Percentiles rank a stretch among this genome's conserved stretches.
phyloP scores from a whole-genome alignment of 495 filamentous ascomycete species.

The Pyronema omphalodes region DNA sequence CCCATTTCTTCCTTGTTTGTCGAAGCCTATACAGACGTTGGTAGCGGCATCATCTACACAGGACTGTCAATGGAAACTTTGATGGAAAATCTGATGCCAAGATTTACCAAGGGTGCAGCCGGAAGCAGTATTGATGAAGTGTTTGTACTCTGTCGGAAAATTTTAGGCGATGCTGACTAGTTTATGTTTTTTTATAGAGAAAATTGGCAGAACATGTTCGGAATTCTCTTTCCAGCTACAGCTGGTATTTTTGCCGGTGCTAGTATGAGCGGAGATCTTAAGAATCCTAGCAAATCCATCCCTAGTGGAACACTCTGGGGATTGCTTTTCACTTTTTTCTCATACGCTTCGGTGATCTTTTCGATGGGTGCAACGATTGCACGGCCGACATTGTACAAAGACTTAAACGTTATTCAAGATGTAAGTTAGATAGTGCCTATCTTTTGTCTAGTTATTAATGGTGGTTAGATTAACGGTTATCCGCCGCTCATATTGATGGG shows the following conservation, averaged over 20 bases:
- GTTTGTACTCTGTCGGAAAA: not conserved
- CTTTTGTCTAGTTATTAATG: not conserved
- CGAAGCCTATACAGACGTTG: slow-evolving; percentile 43
- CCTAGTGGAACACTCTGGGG: slow-evolving; percentile 65
- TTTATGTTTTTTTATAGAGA: slow-evolving; percentile 29
- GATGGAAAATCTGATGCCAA: slow-evolving; percentile 49
- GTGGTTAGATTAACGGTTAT: slow-evolving; percentile 45
- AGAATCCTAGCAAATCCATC: slow-evolving; percentile 67
- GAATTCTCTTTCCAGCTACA: slow-evolving; percentile 72
- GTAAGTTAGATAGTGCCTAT: slow-evolving; percentile 22
- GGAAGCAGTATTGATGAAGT: slow-evolving; percentile 30
- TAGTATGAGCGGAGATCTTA: slow-evolving; percentile 77
- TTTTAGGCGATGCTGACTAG: not conserved
- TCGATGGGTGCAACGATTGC: slow-evolving; percentile 65
- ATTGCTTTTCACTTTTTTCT: slow-evolving; percentile 53
- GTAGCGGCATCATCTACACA: slow-evolving; percentile 52
- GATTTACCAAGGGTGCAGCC: slow-evolving; percentile 45
- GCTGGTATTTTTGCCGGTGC: slow-evolving; percentile 53
- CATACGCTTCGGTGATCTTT: slow-evolving; percentile 59
- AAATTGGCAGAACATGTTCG: slow-evolving; percentile 70
- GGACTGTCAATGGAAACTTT: slow-evolving; percentile 53
- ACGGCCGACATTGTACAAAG: slow-evolving; percentile 51
- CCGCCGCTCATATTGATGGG: slow-evolving; percentile 56
- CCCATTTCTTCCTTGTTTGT: slow-evolving; percentile 52
- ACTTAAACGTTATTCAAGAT: slow-evolving; percentile 62